Base-by-base conservation (phyloP, 106 monocot genomes). In the Dioscorea alata region DNA sequence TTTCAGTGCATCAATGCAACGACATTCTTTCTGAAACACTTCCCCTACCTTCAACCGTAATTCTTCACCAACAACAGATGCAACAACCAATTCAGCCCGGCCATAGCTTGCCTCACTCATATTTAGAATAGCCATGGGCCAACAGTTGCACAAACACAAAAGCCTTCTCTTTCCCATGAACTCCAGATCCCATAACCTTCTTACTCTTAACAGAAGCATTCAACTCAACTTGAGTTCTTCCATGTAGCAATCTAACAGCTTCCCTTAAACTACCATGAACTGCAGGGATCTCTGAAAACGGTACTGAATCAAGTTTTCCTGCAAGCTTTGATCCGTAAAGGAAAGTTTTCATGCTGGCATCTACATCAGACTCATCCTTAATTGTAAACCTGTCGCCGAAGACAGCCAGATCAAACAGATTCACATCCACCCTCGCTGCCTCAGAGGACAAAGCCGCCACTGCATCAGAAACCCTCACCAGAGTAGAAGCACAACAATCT, bases 361-460 rank as follows among this genome's bases (percentile, higher is more conserved):
- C 83, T 13, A 91, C 88, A 65, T 86, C 97, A 1, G 75, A 75
- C 80, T 85, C 81, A 20, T 89, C 89, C 81, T 99, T 93, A 24
- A 65, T 71, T 12, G 80, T 85, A 33, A 89, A 85, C 0, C 86
- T 89, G 52, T 92, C 97, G 0, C 90, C 89, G 4, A 92, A 93
- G 2, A 71, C 68, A 0, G 81, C 58, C 60, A 73, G 81, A 61
- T 93, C 93, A 23, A 93, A 93, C 13, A 75, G 65, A 13, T 71
- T 64, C 12, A 61, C 48, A 24, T 87, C 87, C 57, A 72, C 85
- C 50, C 75, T 78, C 16, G 81, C 77, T 2, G 85, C 97, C 75
- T 99, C 97, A 53, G 87, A 92, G 0, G 97, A 90, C 48, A 99
- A 59, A 0, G 92, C 92, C 1, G 90, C 92, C 57, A 88, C 93